Percentiles rank a stretch among this genome's conserved stretches.
phyloP scores from a whole-genome alignment of 2,329 filamentous ascomycete genomes.

The Chaetomiaceae sp. region DNA sequence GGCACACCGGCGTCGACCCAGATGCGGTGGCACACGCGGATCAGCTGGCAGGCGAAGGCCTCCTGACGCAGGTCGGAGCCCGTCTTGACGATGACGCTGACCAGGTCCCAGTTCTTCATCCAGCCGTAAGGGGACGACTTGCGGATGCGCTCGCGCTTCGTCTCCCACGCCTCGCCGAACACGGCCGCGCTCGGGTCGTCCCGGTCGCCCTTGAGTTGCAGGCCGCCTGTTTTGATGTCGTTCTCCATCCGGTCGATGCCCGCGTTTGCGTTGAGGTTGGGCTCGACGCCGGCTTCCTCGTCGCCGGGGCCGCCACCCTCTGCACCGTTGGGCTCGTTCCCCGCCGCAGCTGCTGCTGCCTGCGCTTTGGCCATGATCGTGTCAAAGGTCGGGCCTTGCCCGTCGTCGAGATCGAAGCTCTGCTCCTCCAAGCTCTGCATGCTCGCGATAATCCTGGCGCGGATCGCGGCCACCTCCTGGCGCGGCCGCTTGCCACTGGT shows the following conservation, averaged over 20 bases:
- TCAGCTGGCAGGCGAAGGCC: constrained; percentile 80
- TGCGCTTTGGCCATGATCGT: constrained; percentile 71
- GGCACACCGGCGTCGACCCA: constrained; percentile 68
- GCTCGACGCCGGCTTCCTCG: constrained; percentile 46
- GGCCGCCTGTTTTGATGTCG: constrained; percentile 77
- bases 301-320: constrained; percentile 38
- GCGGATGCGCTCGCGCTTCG: constrained; percentile 77
- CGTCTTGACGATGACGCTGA: constrained; percentile 84
- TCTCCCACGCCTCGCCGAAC: constrained; percentile 80
- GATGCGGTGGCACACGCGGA: constrained; percentile 73
- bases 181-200: constrained; percentile 82
- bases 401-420: constrained; percentile 70
- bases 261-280: constrained; percentile 59
- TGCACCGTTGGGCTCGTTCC: constrained; percentile 25
- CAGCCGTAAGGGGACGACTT: constrained; percentile 79
- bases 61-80: constrained; percentile 77
- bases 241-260: constrained; percentile 84
- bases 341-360: constrained; percentile 33
- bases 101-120: constrained; percentile 85
- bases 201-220: constrained; percentile 72
- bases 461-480: constrained; percentile 74
- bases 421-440: constrained; percentile 86
- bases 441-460: constrained; percentile 80
- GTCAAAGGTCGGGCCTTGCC: constrained; percentile 69
- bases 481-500: constrained; percentile 74